Base-by-base conservation (phyloP, 176 grass and related monocot species). In the Phyllostachys edulis region DNA sequence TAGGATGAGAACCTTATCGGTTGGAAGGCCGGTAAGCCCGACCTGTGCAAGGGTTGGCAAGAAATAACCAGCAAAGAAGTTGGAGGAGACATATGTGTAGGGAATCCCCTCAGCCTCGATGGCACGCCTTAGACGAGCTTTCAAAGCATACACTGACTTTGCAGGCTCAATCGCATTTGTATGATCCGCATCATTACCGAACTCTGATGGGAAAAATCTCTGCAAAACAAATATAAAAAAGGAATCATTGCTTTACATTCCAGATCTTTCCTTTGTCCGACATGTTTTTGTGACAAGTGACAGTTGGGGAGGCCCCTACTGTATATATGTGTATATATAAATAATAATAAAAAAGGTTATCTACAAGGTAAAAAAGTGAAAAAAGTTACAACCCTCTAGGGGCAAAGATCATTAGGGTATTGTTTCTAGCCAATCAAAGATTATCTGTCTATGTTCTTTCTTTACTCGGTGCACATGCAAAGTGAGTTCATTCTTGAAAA, bases 181-280 rank as follows among this genome's bases (percentile, higher is more conserved):
- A 39, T 24, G 72, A 52, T 88, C 79, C 55, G 78, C 86, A 71
- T 88, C 86, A 83, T 88, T 88, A 69, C 86, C 86, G 76, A 42
- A 88, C 65, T 88, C 86, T 5, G 86, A 88, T 15, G 86, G 86
- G 26, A 88, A 34, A 36, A 88, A 88, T 67, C 81, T 88, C 87
- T 88, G 81, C 14, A 67, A 57, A 47, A 5, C 16, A 36, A 29
- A 23, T 5, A 77, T 47, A 85, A 77, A 46, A 70, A 14, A 72
- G 23, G 24, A 72, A 24, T 17, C 49, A 26, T 50, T 39, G 4
- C 0, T 11, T 23, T 9, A 15, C 40, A 51, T 63, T 70, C 63
- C 6, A 63, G 42, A 17, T 7, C 4, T 20, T 20, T 79, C 68
- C n/a, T 0, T 39, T 51, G 37, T 79, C 45, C 42, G 1, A 34